Conservation (phyloP, 1,139 yeast species). For the Citeromyces hawaiiensis region DNA sequence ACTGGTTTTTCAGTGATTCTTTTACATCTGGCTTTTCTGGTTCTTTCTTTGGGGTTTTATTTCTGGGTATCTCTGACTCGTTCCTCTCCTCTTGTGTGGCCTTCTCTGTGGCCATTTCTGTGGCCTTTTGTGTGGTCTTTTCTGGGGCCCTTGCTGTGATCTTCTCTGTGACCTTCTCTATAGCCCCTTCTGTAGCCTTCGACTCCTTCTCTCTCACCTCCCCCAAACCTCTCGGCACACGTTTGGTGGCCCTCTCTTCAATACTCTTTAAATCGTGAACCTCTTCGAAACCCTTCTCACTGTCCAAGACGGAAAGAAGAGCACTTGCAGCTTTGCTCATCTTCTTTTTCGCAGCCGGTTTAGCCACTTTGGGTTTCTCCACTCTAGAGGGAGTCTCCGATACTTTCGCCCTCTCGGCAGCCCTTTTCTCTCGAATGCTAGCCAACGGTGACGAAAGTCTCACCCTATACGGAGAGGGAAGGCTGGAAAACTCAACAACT, state of each 20-base stretch:
- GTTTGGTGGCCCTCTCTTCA: neutral
- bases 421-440: slow-evolving; percentile 15
- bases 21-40: too few relatives aligned
- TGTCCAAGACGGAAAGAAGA: neutral
- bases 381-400: slow-evolving; percentile 8
- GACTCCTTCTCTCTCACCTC: neutral
- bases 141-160: too few relatives aligned
- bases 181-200: too few relatives aligned
- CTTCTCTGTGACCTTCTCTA: too few relatives aligned
- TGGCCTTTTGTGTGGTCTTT: too few relatives aligned
- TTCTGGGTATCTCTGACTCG: neutral
- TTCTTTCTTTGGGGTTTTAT: neutral
- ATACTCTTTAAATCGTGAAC: neutral
- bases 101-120: too few relatives aligned
- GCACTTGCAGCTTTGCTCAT: slow-evolving; percentile 1
- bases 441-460: slow-evolving; percentile 21
- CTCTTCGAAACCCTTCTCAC: neutral
- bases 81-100: too few relatives aligned
- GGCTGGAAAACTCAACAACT: slow-evolving; percentile 48
- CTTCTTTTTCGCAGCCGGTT: neutral
- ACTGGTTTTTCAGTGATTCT: too few relatives aligned
- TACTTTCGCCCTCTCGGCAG: slow-evolving; percentile 9
- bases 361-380: neutral
- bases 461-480: slow-evolving; percentile 55
- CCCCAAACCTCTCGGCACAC: neutral